Evolutionary conservation across 164 flowering plant genomes (phyloP), one percentile per base, ranked within the genome.

Genomic region (Hamamelis virginiana): DNA sequence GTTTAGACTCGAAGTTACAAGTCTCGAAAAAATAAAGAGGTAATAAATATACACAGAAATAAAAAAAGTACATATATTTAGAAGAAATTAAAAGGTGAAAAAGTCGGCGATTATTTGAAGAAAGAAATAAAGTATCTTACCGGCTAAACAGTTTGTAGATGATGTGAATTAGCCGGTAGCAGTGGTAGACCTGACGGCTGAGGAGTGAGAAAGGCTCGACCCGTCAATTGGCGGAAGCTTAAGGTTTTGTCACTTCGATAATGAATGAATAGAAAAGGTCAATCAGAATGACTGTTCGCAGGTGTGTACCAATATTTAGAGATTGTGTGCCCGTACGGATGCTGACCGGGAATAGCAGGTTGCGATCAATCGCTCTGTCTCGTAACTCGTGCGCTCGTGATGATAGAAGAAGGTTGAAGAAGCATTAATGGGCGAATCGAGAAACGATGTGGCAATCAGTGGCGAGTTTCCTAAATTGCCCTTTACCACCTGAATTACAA

Each of bases 221-320:
- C 61, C 46, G 16, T 41, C 65, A 26, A 47, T 70, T 14, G 66
- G 46, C 56, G 70, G 47, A 33, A 55, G 67, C 75, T 73, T 73
- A 62, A 67, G 76, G 71, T 53, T 73, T 55, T 10, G 76, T 73
- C 76, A 73, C 68, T 16, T 73, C 71, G 62, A 60, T n/a, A 59
- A n/a, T 65, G 59, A 58, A 72, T 65, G 69, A 15, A 43, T 27
- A 22, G n/a, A 12, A 9, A 4, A 63, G 63, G 56, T 27, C 70
- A 66, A 60, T 60, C 66, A 41, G 45, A 61, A 56, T 44, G 57
- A 64, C 64, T 64, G 74, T 71, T 62, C 38, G 63, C 41, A 41
- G 62, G 56, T 27, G 12, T 6, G 23, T 18, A 26, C 15, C n/a
- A 55, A 1, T 63, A 21, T 47, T 6, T 48, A n/a, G n/a, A n/a